Percentiles rank a stretch among this genome's conserved stretches.
phyloP scores from a whole-genome alignment of 768 basidiomycete species.

The Calocera viscosa region DNA sequence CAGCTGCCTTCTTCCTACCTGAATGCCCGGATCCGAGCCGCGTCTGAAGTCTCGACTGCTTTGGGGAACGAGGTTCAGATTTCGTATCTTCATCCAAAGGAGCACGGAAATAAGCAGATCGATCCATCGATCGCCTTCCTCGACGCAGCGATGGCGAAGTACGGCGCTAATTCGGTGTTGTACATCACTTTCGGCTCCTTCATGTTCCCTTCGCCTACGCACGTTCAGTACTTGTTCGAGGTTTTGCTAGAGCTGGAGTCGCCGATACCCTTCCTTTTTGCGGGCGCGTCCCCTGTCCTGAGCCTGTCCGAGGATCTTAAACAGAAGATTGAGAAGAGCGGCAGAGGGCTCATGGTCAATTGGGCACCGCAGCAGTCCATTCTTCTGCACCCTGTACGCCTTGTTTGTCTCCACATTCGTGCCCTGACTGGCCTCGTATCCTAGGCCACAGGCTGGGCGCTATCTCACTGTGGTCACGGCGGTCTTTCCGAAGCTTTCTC shows the following conservation, averaged over 20 bases:
- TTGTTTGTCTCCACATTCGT: too few relatives aligned
- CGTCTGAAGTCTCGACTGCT: not conserved
- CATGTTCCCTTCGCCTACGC: not conserved
- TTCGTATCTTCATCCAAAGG: not conserved
- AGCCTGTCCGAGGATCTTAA: conserved; percentile 18
- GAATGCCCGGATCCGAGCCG: too few relatives aligned
- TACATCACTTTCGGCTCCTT: not conserved
- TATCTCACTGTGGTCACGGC: not conserved
- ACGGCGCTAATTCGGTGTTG: not conserved
- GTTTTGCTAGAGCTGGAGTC: not conserved
- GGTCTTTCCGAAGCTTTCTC: not conserved
- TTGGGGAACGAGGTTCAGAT: not conserved
- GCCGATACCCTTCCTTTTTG: not conserved
- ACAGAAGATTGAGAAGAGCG: conserved; percentile 15
- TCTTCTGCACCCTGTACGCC: conserved; percentile 21
- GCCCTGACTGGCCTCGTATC: too few relatives aligned
- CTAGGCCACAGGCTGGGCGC: not conserved
- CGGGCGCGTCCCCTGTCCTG: not conserved
- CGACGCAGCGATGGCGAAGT: not conserved
- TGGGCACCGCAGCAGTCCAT: conserved; percentile 24
- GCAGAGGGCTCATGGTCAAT: conserved; percentile 17
- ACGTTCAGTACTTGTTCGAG: not conserved
- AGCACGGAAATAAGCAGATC: not conserved
- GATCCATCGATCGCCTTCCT: not conserved
- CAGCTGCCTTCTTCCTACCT: not conserved